Base-by-base conservation (phyloP, 306 rosid species). In the Vigna trinervia region DNA sequence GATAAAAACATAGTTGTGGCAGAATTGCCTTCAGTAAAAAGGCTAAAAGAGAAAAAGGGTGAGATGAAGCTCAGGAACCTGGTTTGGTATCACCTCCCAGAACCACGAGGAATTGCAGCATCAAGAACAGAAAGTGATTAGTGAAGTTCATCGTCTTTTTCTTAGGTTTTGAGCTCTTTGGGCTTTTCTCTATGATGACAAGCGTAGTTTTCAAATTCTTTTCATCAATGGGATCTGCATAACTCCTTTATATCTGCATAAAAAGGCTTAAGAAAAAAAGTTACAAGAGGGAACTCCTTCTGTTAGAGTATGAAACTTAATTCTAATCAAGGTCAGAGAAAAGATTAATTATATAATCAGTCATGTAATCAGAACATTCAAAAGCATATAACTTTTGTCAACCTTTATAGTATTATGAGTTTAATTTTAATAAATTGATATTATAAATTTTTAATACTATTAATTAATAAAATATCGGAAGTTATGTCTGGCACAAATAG, bases 21-120 rank as follows among this genome's bases (percentile, higher is more conserved):
- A 39, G 11, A 39, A 39, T 39, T 39, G 3, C 28, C 28, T 26
- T 26, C 28, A 26, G 45, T 8, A 8, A 8, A 39, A 34, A 39
- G 9, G 9, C 45, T 39, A 8, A 8, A 39, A 39, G 3, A 9
- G 12, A 41, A 41, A 9, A 41, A 9, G 19, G 10, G 22, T 19
- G 15, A 6, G 17, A 43, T 48, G 54, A 74, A 80, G 30, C 36
- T 13, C 28, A 59, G 82, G 32, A 81, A 83, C 84, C 84, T 85
- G 81, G 61, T 56, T 77, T 56, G 56, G 74, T 7, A 20, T 14
- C 79, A 48, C 26, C 69, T 28, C 77, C 63, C 32, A 64, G 74
- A 65, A 75, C 36, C 26, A 75, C 4, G 38, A 71, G 32, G 71
- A 78, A 12, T 17, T 41, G 66, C 2, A 82, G 68, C 71, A 71